phyloP scores from a whole-genome alignment of 2,329 filamentous ascomycete genomes.

The Alternaria solani region DNA sequence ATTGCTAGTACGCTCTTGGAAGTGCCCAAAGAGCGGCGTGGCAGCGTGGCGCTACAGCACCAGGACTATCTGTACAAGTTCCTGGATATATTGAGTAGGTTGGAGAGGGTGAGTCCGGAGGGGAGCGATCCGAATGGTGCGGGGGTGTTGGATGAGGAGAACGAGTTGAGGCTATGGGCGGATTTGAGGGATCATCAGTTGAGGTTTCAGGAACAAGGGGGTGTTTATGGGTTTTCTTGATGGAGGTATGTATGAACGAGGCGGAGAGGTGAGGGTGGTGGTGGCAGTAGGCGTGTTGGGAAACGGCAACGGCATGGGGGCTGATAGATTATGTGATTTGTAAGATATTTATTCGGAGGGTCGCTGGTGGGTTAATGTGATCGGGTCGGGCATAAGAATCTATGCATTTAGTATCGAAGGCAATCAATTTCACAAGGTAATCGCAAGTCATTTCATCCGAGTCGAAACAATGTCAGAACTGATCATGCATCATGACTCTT shows the following conservation, averaged over 20 bases:
- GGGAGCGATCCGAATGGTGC: slow-evolving; percentile 40
- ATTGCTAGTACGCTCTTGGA: slow-evolving; percentile 82
- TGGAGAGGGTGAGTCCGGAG: slow-evolving; percentile 70
- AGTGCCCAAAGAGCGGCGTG: slow-evolving; percentile 62
- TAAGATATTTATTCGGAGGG: not conserved
- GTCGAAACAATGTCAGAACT: not conserved
- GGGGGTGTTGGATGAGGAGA: slow-evolving; percentile 68
- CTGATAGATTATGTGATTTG: not conserved
- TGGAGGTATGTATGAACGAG: not conserved
- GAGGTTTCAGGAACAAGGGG: slow-evolving; percentile 72
- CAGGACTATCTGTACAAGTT: slow-evolving; percentile 77
- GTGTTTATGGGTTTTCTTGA: slow-evolving; percentile 55
- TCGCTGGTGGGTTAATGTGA: not conserved
- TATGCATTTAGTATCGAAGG: not conserved
- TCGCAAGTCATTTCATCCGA: not conserved
- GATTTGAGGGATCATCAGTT: slow-evolving; percentile 80
- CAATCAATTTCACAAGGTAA: not conserved
- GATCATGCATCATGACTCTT: not conserved
- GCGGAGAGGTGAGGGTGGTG: not conserved
- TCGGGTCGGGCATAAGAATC: not conserved
- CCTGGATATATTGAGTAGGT: slow-evolving; percentile 75
- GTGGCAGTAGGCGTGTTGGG: not conserved
- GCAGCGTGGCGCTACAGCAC: slow-evolving; percentile 63
- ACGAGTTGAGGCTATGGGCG: slow-evolving; percentile 79
- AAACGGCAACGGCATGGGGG: not conserved